Conservation (phyloP, 2,329 filamentous ascomycete genomes). For the Ascochyta pisi region DNA sequence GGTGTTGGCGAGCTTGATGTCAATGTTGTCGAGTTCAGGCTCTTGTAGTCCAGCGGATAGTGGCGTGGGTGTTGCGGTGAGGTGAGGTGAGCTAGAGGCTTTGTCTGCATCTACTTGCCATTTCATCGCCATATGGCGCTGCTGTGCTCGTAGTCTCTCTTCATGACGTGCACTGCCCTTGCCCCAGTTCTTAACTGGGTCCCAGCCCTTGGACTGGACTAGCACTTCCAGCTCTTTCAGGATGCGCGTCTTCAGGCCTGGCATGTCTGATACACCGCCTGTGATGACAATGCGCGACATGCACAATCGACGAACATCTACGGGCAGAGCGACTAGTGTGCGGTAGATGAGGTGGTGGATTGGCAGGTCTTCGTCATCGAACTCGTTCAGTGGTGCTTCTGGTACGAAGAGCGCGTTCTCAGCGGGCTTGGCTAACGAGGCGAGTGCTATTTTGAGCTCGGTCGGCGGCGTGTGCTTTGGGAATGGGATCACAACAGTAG, state of each 20-base stretch:
- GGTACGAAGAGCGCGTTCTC: slow-evolving; percentile 76
- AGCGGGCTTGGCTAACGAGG: slow-evolving; percentile 73
- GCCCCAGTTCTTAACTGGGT: slow-evolving; percentile 73
- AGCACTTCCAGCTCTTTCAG: slow-evolving; percentile 75
- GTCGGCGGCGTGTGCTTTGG: slow-evolving; percentile 48
- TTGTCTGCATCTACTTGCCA: slow-evolving; percentile 34
- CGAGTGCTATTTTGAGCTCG: slow-evolving; percentile 71
- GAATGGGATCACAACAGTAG: slow-evolving; percentile 45
- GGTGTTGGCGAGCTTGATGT: slow-evolving; percentile 62
- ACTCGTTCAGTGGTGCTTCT: slow-evolving; percentile 60
- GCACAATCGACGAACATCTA: slow-evolving; percentile 83
- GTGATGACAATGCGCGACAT: slow-evolving; percentile 89
- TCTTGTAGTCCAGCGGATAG: slow-evolving; percentile 51
- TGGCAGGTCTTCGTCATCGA: slow-evolving; percentile 88
- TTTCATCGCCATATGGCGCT: slow-evolving; percentile 30
- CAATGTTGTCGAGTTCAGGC: slow-evolving; percentile 64
- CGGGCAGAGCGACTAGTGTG: slow-evolving; percentile 74
- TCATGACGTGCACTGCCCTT: slow-evolving; percentile 55
- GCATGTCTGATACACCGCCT: slow-evolving; percentile 78
- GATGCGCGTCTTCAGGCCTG: slow-evolving; percentile 79
- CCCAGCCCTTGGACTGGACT: slow-evolving; percentile 76
- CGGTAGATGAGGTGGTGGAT: slow-evolving; percentile 79
- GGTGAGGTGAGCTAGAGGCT: slow-evolving; percentile 28
- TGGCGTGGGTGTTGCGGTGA: slow-evolving; percentile 12
- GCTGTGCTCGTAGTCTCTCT: slow-evolving; percentile 30